Evolutionary conservation across 2,329 filamentous ascomycete genomes (phyloP), one percentile per base, ranked within the genome.

Genomic region (Rugonectria rugulosa): DNA sequence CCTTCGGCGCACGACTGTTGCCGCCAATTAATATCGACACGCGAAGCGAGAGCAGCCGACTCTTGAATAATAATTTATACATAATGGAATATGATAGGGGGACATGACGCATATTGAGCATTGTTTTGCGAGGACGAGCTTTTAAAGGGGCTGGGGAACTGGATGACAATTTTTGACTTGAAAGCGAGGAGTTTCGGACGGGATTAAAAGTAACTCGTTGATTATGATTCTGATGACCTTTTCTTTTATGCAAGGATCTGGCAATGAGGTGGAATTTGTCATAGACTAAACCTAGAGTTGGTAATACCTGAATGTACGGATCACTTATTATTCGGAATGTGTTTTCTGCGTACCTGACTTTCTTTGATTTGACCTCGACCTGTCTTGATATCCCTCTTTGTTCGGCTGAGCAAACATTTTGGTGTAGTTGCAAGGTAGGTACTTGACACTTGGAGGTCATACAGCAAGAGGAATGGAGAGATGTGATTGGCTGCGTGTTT

Each of bases 1-100:
- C 19, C 41, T 70, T 27, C 62, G 61, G 41, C 65, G 64, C 41
- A 69, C 64, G 17, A 60, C 65, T 40, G 66, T 71, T 34, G 58
- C 63, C 37, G 65, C 64, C 38, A 60, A 57, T n/a, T 71, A 54
- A 63, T 17, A 23, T n/a, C 20, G 15, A 38, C 10, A 32, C 12
- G n/a, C 12, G 6, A 21, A 24, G 37, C 11, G n/a, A 14, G 14
- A n/a, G 29, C n/a, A n/a, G 12, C 19, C 2, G 20, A 20, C 20
- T 24, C 19, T 40, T 6, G 3, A 24, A 23, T 26, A 24, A 40
- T 40, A 24, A 2, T 7, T 24, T 15, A 40, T 36, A 32, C 29
- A 32, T 40, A 40, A 40, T 40, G 29, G 29, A 14, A 24, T 40
- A 40, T 23, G 23, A 20, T 11, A 6, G 36, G 12, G n/a, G 20